Evolutionary conservation across 139 green algal genomes (phyloP), one percentile per base, ranked within the genome.

Genomic region (Limnomonas spitsbergensis): DNA sequence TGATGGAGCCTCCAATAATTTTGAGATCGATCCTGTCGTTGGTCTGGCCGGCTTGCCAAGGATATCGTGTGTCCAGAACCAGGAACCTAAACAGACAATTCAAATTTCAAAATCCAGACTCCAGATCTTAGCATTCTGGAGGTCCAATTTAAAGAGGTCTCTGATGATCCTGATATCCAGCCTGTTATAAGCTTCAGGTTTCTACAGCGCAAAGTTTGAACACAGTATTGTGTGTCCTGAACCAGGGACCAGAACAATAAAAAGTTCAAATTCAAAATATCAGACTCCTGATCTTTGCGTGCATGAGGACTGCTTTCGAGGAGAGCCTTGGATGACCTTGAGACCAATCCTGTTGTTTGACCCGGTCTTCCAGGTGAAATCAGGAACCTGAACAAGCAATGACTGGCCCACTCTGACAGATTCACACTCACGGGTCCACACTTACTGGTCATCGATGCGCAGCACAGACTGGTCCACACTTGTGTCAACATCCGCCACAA

Each of bases 391-490:
- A n/a, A n/a, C n/a, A n/a, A n/a, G n/a, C n/a, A n/a, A n/a, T n/a
- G n/a, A n/a, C n/a, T n/a, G n/a, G n/a, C n/a, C n/a, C n/a, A n/a
- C n/a, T n/a, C n/a, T n/a, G n/a, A n/a, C n/a, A n/a, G n/a, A n/a
- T 61, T 35, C 24, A 29, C 74, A 79, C 32, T 36, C 2, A 54
- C n/a, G n/a, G n/a, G n/a, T 61, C n/a, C 24, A 29, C 74, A 79
- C 32, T 36, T 3, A 54, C 80, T 79, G 54, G 76, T 81, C 75
- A 69, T 81, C 78, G 56, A 81, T 81, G 56, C 72, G 80, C 39
- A 81, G 80, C 1, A 54, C 70, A 6, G 75, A 80, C 26, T 56
- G 53, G 56, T 78, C 61, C 34, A 74, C 66, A 29, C 38, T 66
- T 27, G 61, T 29, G n/a, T 77, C 38, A 4, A 73, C 35, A 42